Percentiles rank a stretch among this genome's conserved stretches.
Evolutionary conservation across 768 basidiomycete species (phyloP).

Genomic region (Podaxis sp.): DNA sequence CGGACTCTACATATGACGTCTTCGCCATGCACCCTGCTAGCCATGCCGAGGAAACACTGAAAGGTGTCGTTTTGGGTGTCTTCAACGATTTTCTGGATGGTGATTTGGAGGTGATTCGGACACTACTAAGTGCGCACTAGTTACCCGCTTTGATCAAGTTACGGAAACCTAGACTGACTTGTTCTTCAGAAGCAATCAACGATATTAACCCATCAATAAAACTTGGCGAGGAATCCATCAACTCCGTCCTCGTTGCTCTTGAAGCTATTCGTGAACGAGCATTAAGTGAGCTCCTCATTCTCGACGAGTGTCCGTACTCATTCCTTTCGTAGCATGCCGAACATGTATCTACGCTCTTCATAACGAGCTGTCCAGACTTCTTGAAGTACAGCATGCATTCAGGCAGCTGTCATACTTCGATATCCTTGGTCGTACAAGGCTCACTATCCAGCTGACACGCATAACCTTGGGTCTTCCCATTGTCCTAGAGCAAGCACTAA

Average conservation of each 20-base stretch:
- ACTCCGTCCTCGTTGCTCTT: constrained; percentile 70
- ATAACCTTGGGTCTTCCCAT: constrained; percentile 76
- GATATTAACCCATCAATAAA: constrained; percentile 78
- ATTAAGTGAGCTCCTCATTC: constrained; percentile 49
- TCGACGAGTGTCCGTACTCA: not conserved
- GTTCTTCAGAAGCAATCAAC: constrained; percentile 62
- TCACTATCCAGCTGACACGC: constrained; percentile 76
- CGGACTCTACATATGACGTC: constrained; percentile 49
- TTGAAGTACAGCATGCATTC: constrained; percentile 79
- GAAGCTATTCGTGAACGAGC: constrained; percentile 72
- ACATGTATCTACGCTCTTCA: constrained; percentile 76
- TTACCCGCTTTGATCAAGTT: not conserved
- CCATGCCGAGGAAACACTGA: constrained; percentile 78
- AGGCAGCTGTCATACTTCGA: constrained; percentile 77
- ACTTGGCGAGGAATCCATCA: constrained; percentile 77
- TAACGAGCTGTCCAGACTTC: constrained; percentile 69
- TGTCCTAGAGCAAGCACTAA: constrained; percentile 68
- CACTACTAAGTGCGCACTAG: constrained; percentile 61
- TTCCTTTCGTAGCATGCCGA: constrained; percentile 57
- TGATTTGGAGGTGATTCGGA: constrained; percentile 82
- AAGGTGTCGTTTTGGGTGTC: constrained; percentile 69
- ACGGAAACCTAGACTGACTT: not conserved
- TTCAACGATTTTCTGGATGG: constrained; percentile 85
- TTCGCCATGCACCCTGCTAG: constrained; percentile 51
- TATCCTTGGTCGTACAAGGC: constrained; percentile 68